phyloP scores from a whole-genome alignment of 352 stramenopile genomes.

The Pythium grandisporangium region DNA sequence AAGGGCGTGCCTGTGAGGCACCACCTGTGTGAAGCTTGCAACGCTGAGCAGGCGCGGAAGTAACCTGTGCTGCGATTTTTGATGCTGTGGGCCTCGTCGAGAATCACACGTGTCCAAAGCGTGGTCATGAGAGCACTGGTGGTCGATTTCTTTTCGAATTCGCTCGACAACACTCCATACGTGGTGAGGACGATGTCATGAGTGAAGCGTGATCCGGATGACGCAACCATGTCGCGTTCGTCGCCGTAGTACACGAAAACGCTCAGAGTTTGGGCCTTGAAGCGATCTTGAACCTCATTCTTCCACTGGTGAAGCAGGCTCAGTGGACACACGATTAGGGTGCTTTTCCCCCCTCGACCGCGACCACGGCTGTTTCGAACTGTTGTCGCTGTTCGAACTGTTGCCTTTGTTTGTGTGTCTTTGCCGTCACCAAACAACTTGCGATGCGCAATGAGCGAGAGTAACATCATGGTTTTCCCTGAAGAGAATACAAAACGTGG shows the following conservation, averaged over 20 bases:
- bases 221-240: slow-evolving; percentile 20
- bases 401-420: not conserved
- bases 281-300: slow-evolving; percentile 65
- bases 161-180: slow-evolving; percentile 70
- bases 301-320: slow-evolving; percentile 88
- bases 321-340: slow-evolving; percentile 80
- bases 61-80: slow-evolving; percentile 81
- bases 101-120: slow-evolving; percentile 80
- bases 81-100: slow-evolving; percentile 89
- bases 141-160: slow-evolving; percentile 35
- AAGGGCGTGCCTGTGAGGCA: slow-evolving; percentile 88
- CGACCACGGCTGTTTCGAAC: not conserved
- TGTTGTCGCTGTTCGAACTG: no score
- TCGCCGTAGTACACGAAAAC: slow-evolving; percentile 72
- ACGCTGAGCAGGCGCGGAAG: slow-evolving; percentile 43
- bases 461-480: slow-evolving; percentile 81
- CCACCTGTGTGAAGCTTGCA: slow-evolving; percentile 70
- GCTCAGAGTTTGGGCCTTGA: slow-evolving; percentile 33
- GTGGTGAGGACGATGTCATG: slow-evolving; percentile 79
- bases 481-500: not conserved
- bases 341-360: slow-evolving; percentile 22
- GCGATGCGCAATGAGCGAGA: slow-evolving; percentile 51
- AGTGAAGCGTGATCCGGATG: slow-evolving; percentile 11
- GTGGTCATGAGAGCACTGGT: slow-evolving; percentile 19
- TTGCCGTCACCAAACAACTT: slow-evolving; percentile 23